Evolutionary conservation across 768 basidiomycete species (phyloP).

Genomic region (Xerocomellus amylosporus): DNA sequence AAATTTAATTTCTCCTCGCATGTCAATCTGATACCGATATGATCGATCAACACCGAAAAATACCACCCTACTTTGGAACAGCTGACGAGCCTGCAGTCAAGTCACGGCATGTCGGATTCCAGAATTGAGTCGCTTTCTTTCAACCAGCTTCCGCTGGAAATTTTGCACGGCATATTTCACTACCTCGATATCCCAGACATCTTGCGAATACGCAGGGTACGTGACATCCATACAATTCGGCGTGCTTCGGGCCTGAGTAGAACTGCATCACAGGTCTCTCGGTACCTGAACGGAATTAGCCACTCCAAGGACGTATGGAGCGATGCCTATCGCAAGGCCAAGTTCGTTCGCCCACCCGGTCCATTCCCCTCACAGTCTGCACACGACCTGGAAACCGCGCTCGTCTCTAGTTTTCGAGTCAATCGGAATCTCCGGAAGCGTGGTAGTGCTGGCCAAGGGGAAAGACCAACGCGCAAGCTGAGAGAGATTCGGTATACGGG

Average conservation of each 20-base stretch:
- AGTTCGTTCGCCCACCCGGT: conserved; percentile 17
- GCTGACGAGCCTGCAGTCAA: no score
- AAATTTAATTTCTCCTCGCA: no score
- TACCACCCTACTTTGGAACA: no score
- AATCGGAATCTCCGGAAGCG: conserved; percentile 3
- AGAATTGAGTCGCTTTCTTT: not conserved
- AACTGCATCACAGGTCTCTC: conserved; percentile 9
- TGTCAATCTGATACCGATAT: no score
- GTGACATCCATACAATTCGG: not conserved
- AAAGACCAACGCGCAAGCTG: not conserved
- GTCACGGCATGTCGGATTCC: no score
- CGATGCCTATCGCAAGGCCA: conserved; percentile 11
- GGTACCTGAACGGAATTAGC: conserved; percentile 5
- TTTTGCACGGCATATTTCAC: conserved; percentile 7
- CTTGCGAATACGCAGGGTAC: conserved; percentile 15
- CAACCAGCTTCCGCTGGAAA: conserved; percentile 14
- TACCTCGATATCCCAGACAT: conserved; percentile 20
- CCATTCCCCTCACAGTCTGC: conserved; percentile 15
- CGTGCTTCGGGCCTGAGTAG: not conserved
- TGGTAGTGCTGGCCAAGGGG: not conserved
- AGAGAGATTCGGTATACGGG: conserved; percentile 9
- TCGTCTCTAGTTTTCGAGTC: conserved; percentile 13
- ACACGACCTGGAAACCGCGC: conserved; percentile 11
- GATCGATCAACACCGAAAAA: no score
- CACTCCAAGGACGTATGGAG: conserved; percentile 15